These are phyloP conservation scores for Salix suchowensis DNA, from an alignment of 345 rosid genomes.

Conservation along the genomic window DNA sequence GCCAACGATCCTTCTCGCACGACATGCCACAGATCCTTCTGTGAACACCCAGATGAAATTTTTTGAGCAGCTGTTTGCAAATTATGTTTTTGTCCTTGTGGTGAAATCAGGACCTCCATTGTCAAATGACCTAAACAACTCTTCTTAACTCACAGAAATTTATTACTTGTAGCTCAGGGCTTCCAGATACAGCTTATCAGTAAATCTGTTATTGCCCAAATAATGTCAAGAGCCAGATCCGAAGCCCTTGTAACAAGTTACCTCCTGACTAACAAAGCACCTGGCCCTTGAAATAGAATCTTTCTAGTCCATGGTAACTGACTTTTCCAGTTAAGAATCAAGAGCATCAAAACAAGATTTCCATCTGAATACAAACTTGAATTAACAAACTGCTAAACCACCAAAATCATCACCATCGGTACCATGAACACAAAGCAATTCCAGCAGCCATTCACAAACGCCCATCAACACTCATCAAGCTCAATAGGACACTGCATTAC, in stretches of 20 bases:
- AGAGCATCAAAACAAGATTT: background rate
- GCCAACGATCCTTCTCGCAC: conserved; percentile 77
- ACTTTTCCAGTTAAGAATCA: conserved; percentile 5
- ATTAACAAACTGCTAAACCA: conserved; percentile 12
- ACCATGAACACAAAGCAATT: conserved; percentile 24
- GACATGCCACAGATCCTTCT: conserved; percentile 73
- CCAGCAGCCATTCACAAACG: conserved; percentile 29
- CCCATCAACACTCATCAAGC: conserved; percentile 30
- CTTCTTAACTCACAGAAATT: conserved; percentile 2
- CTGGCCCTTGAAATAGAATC: conserved; percentile 14
- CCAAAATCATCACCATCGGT: conserved; percentile 29
- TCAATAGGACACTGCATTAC: conserved; percentile 19
- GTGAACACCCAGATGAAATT: conserved; percentile 31
- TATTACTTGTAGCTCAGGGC: background rate
- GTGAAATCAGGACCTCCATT: conserved; percentile 55
- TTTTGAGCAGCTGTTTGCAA: conserved; percentile 48
- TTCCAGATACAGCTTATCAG: conserved; percentile 4
- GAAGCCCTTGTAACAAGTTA: conserved; percentile 2
- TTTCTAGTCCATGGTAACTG: conserved; percentile 22
- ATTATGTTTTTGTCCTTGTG: conserved; percentile 58
- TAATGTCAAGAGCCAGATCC: conserved; percentile 10
- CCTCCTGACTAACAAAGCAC: conserved; percentile 3
- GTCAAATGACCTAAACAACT: conserved; percentile 11
- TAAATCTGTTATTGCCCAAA: background rate
- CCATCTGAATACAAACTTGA: background rate